A percentile compares a stretch with the other conserved stretches of the same genome.
These are phyloP conservation scores for Colletotrichum karsti DNA, from an alignment of 2,329 filamentous ascomycete genomes.

Conservation along the genomic window DNA sequence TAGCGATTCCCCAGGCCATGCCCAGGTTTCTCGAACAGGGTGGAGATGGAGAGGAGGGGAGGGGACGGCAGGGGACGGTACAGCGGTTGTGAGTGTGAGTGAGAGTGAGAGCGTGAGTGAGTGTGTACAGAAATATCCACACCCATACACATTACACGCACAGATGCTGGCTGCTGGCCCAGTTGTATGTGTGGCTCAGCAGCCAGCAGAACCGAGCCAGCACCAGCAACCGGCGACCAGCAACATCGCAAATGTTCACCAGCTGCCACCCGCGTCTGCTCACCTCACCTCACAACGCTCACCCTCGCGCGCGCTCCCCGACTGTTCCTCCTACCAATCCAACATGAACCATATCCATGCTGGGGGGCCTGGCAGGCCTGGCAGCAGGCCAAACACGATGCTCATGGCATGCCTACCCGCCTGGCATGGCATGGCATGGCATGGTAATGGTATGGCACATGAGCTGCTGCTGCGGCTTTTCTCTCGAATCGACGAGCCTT, in stretches of 20 bases:
- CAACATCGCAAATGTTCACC: slow-evolving; percentile 1
- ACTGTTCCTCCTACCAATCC: background rate
- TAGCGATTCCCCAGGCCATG: slow-evolving; percentile 30
- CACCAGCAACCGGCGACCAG: too few species aligned
- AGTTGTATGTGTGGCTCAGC: slow-evolving; percentile 45
- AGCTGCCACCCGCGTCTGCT: slow-evolving; percentile 16
- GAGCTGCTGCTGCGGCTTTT: slow-evolving; percentile 44
- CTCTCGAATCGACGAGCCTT: slow-evolving; percentile 43
- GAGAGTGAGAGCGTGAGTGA: background rate
- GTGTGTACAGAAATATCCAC: slow-evolving; percentile 19
- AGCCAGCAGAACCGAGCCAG: too few species aligned
- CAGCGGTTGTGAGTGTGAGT: too few species aligned
- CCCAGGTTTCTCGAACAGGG: slow-evolving; percentile 28
- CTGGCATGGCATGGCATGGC: slow-evolving; percentile 38
- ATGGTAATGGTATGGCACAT: slow-evolving; percentile 37
- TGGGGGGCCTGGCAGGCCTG: too few species aligned
- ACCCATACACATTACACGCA: slow-evolving; percentile 22
- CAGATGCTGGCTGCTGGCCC: slow-evolving; percentile 18
- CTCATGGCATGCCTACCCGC: slow-evolving; percentile 24
- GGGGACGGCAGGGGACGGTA: background rate
- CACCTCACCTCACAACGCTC: too few species aligned
- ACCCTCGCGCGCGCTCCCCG: background rate
- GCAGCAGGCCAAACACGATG: slow-evolving; percentile 11
- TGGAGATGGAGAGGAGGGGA: slow-evolving; percentile 20
- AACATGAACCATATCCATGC: too few species aligned